Conservation (phyloP, 1,284 basidiomycete species). For the Ustilago hordei region DNA sequence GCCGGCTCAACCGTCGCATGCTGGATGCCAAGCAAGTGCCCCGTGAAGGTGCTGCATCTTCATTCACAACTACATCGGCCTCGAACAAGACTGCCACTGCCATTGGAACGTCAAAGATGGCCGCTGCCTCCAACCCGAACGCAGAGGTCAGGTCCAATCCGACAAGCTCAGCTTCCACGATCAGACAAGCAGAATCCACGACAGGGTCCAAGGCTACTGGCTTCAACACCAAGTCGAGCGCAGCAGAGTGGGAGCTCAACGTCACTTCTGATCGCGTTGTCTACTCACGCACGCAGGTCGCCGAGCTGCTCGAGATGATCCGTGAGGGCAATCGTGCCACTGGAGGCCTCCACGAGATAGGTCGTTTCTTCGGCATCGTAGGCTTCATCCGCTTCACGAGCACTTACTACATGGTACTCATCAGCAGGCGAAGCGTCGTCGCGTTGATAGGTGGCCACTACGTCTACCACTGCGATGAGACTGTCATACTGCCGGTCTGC, state of each 20-base stretch:
- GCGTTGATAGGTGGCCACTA: conserved; percentile 96
- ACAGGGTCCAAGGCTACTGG: background rate
- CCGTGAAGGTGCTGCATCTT: conserved; percentile 7
- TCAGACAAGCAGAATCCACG: conserved; percentile 2
- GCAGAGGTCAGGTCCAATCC: conserved; percentile 9
- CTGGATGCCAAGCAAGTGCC: conserved; percentile 42
- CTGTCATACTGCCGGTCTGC: conserved; percentile 79
- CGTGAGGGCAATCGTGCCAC: conserved; percentile 90
- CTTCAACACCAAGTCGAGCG: background rate
- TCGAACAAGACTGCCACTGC: conserved; percentile 8
- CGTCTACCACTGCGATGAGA: conserved; percentile 94
- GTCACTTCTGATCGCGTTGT: conserved; percentile 70
- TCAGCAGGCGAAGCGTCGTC: conserved; percentile 90
- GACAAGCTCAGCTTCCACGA: conserved; percentile 4
- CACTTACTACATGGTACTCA: conserved; percentile 73
- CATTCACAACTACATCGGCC: background rate
- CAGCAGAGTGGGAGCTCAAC: conserved; percentile 59
- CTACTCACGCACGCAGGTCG: conserved; percentile 89
- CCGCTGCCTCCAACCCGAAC: conserved; percentile 5
- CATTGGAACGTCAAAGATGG: background rate
- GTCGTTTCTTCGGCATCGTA: conserved; percentile 75
- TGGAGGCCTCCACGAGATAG: conserved; percentile 85
- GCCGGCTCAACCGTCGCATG: conserved; percentile 42
- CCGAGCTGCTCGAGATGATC: conserved; percentile 89
- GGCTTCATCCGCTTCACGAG: conserved; percentile 70